Conservation (phyloP, 768 basidiomycete genomes). For the Boletellus ananas region DNA sequence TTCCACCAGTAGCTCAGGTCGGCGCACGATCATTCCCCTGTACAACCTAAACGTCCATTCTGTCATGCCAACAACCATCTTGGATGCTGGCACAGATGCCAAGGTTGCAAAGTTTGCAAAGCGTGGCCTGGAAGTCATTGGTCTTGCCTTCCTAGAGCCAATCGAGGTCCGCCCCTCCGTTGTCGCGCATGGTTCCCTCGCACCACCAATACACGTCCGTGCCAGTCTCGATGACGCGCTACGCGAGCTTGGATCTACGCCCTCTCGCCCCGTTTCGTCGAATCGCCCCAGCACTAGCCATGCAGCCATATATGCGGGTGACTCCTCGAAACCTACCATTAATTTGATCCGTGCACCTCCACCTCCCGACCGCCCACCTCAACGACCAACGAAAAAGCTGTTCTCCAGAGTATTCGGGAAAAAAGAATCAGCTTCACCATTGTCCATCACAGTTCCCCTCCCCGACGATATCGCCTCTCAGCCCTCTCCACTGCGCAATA, state of each 20-base stretch:
- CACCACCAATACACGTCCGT: conserved; percentile 20
- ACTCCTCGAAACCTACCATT: conserved; percentile 6
- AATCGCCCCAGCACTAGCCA: conserved; percentile 3
- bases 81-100: conserved; percentile 86
- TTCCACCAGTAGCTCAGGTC: conserved; percentile 42
- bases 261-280: conserved; percentile 12
- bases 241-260: conserved; percentile 19
- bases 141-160: conserved; percentile 74
- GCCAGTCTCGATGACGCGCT: conserved; percentile 27
- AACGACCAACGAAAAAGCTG: conserved; percentile 50
- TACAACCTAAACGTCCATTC: conserved; percentile 89
- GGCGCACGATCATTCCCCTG: conserved; percentile 79
- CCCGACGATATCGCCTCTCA: conserved; percentile 22
- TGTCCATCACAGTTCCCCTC: conserved; percentile 23
- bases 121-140: conserved; percentile 73
- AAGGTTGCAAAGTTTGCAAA: conserved; percentile 76
- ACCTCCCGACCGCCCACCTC: conserved; percentile 21
- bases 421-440: conserved; percentile 30
- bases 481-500: conserved; percentile 12
- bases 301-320: neutral
- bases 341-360: conserved; percentile 15
- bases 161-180: conserved; percentile 59
- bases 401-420: conserved; percentile 73
- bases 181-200: conserved; percentile 9
- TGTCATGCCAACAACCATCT: conserved; percentile 79